Conservation (phyloP, 2,329 filamentous ascomycete species). For the Grosmannia huntii region DNA sequence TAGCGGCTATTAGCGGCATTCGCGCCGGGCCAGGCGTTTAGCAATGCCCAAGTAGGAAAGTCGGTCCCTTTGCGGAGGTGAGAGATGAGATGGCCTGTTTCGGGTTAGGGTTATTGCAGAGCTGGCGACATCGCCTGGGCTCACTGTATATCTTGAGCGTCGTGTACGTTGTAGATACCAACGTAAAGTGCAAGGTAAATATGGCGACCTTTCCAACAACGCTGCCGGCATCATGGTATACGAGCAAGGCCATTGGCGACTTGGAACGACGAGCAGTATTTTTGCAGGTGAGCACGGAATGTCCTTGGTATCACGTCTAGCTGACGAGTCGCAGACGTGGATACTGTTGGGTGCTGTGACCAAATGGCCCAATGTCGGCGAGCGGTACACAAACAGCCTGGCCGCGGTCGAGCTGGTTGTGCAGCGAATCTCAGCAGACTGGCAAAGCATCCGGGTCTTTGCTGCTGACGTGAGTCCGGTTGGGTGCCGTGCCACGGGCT, state of each 20-base stretch:
- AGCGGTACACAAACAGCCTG: background rate
- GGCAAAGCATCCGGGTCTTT: background rate
- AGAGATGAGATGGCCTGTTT: background rate
- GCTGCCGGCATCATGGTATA: slow-evolving; percentile 5
- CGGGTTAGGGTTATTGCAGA: background rate
- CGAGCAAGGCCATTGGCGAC: background rate
- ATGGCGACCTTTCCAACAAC: slow-evolving; percentile 1
- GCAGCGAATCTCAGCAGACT: background rate
- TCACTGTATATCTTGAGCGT: background rate
- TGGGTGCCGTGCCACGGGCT: too few species aligned
- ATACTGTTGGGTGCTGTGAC: slow-evolving; percentile 1
- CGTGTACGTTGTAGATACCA: background rate
- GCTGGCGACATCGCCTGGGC: background rate
- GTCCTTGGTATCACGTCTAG: background rate
- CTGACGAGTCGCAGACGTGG: background rate
- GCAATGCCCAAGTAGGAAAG: background rate
- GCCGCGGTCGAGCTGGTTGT: background rate
- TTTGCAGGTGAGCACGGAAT: background rate
- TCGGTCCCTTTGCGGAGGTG: background rate
- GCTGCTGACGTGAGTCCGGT: background rate
- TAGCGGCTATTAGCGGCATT: background rate
- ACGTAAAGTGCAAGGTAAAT: background rate
- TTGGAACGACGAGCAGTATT: slow-evolving; percentile 4
- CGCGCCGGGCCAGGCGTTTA: background rate
- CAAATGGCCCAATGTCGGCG: background rate